These are phyloP conservation scores for Pseudogymnoascus sp. DNA, from an alignment of 2,329 filamentous ascomycete genomes.

Conservation along the genomic window DNA sequence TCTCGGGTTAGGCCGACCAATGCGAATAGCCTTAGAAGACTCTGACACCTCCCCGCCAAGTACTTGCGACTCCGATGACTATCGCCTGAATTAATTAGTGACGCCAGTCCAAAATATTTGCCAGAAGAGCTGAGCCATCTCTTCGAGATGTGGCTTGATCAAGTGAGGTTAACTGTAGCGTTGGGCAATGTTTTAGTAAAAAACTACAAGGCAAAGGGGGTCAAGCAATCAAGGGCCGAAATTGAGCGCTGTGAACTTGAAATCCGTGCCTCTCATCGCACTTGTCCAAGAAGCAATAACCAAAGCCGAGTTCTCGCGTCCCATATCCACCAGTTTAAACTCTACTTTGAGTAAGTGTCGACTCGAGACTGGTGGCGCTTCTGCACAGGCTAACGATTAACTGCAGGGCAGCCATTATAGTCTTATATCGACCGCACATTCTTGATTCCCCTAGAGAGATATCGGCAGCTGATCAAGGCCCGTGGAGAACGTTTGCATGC, in stretches of 20 bases:
- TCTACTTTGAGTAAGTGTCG: constrained; percentile 15
- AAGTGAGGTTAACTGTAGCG: constrained; percentile 12
- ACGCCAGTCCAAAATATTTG: background rate
- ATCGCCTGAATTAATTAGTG: background rate
- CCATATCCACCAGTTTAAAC: constrained; percentile 15
- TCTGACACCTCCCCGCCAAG: constrained; percentile 30
- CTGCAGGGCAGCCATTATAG: constrained; percentile 13
- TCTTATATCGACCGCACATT: constrained; percentile 17
- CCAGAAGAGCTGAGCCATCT: background rate
- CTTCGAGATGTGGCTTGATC: constrained; percentile 14
- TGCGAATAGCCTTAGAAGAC: constrained; percentile 33
- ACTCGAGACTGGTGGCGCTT: background rate
- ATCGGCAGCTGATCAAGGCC: background rate
- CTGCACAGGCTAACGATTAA: background rate
- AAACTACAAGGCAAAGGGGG: constrained; percentile 14
- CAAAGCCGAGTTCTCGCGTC: constrained; percentile 9
- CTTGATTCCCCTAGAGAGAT: background rate
- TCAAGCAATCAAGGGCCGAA: constrained; percentile 12
- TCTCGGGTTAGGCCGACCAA: constrained; percentile 33
- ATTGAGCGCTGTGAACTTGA: constrained; percentile 12
- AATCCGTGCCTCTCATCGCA: constrained; percentile 13
- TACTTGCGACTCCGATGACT: constrained; percentile 3
- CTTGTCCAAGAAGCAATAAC: constrained; percentile 14
- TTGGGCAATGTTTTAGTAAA: constrained; percentile 15
- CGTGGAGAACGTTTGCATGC: background rate